Conservation (phyloP, 2,329 filamentous ascomycete genomes). For the Penicillium sp. region DNA sequence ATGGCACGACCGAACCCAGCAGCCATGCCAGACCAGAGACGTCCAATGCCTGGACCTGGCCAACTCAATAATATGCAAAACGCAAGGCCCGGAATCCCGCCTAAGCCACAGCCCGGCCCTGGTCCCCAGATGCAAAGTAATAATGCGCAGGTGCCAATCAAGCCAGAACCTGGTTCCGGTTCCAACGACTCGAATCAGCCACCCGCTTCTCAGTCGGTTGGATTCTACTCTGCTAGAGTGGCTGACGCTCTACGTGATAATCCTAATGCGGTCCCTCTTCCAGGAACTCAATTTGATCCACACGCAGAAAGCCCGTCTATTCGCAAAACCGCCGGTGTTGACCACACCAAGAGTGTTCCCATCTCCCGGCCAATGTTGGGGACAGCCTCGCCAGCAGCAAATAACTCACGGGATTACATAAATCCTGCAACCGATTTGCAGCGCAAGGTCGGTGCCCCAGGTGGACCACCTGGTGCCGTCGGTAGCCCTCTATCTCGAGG, state of each 20-base stretch:
- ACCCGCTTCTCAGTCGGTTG: constrained; percentile 33
- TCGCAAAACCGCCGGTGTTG: constrained; percentile 82
- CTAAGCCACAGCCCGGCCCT: constrained; percentile 16
- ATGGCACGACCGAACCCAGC: constrained; percentile 23
- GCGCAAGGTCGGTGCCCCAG: constrained; percentile 38
- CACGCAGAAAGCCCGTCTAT: constrained; percentile 80
- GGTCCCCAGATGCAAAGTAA: constrained; percentile 8
- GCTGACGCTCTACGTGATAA: constrained; percentile 59
- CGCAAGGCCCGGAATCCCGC: constrained; percentile 15
- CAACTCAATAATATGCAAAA: constrained; percentile 23
- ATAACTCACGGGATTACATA: constrained; percentile 34
- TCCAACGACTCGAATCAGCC: constrained; percentile 27
- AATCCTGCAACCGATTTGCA: constrained; percentile 38
- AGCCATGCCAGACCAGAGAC: constrained; percentile 20
- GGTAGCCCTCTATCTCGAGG: constrained; percentile 36
- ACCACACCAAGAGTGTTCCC: constrained; percentile 76
- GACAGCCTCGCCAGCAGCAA: constrained; percentile 31
- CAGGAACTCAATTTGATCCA: constrained; percentile 66
- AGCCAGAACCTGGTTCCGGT: constrained; percentile 24
- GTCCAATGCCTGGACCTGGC: constrained; percentile 16
- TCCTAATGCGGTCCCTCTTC: constrained; percentile 43
- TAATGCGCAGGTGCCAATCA: constrained; percentile 23
- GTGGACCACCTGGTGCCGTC: constrained; percentile 17
- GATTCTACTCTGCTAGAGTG: constrained; percentile 71
- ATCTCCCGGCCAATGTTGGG: constrained; percentile 54